These are phyloP conservation scores for Fraxinus greggii DNA, from an alignment of 305 asterid species.

Conservation along the genomic window DNA sequence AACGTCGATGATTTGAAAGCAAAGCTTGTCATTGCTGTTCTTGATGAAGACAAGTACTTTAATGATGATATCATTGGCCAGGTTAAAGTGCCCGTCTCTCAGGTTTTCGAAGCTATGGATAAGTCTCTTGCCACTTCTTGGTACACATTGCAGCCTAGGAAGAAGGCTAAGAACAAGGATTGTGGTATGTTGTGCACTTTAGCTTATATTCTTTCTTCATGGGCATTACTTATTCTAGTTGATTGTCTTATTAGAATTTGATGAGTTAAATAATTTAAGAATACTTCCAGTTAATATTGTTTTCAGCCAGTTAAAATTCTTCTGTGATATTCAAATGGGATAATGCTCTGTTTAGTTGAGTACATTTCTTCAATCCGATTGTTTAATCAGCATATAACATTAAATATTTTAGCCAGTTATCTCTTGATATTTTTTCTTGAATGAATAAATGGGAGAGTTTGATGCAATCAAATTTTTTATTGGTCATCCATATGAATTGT, in stretches of 20 bases:
- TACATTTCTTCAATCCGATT: not conserved
- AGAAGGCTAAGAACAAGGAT: conserved; percentile 75
- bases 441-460: not conserved
- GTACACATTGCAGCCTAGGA: conserved; percentile 80
- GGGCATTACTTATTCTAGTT: not conserved
- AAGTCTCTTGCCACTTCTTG: conserved; percentile 87
- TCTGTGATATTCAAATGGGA: not conserved
- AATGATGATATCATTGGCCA: conserved; percentile 91
- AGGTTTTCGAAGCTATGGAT: conserved; percentile 69
- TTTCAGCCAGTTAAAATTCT: not conserved
- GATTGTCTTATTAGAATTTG: conserved; percentile 4
- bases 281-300: not conserved
- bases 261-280: conserved; percentile 1
- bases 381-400: conserved; percentile 10
- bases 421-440: not conserved
- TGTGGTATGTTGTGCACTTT: conserved; percentile 54
- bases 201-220: not conserved
- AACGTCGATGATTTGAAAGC: conserved; percentile 83
- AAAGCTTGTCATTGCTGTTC: conserved; percentile 65
- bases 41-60: conserved; percentile 89
- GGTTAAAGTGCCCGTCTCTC: conserved; percentile 59
- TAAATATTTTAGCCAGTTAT: not conserved
- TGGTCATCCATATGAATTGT: not conserved
- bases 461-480: not conserved
- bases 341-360: not conserved